phyloP scores from a whole-genome alignment of 371 early-diverging fungal genomes.

The Mortierella sp. region DNA sequence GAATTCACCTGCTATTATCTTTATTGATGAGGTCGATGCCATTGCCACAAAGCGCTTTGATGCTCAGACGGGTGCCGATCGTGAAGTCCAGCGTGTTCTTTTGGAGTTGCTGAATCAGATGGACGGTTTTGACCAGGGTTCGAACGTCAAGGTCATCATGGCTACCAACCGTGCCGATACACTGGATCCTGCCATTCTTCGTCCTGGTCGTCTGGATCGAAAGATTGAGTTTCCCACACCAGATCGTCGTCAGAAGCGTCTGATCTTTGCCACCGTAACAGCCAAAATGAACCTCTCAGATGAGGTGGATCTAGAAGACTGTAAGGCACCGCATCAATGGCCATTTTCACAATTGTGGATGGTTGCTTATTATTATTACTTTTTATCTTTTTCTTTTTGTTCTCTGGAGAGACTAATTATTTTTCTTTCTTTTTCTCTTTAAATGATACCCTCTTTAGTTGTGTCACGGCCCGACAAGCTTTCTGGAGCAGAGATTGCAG shows the following conservation, averaged over 20 bases:
- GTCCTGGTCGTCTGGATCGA: conserved; percentile 99
- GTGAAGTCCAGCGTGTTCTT: conserved; percentile 99
- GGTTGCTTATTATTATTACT: background rate
- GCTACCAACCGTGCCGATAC: conserved; percentile 99
- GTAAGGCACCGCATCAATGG: conserved; percentile 66
- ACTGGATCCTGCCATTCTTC: conserved; percentile 98
- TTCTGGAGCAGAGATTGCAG: conserved; percentile 99
- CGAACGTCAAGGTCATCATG: conserved; percentile 99
- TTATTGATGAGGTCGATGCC: conserved; percentile 99
- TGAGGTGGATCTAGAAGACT: conserved; percentile 99
- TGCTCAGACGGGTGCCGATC: conserved; percentile 99
- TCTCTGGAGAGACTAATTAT: conserved; percentile 4
- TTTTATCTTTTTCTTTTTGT: conserved; percentile 1
- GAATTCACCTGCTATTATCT: conserved; percentile 99
- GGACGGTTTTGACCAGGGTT: conserved; percentile 99
- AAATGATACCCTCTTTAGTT: conserved; percentile 58
- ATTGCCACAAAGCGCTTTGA: conserved; percentile 99
- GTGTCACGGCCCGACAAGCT: conserved; percentile 98
- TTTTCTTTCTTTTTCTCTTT: conserved; percentile 1
- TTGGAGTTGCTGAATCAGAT: conserved; percentile 99
- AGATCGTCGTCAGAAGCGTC: conserved; percentile 99
- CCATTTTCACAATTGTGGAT: background rate
- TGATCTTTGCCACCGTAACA: conserved; percentile 98
- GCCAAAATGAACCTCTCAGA: conserved; percentile 97
- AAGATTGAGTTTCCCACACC: conserved; percentile 99